Base-by-base conservation (phyloP, 495 filamentous ascomycete species). In the Bombardia bombarda region DNA sequence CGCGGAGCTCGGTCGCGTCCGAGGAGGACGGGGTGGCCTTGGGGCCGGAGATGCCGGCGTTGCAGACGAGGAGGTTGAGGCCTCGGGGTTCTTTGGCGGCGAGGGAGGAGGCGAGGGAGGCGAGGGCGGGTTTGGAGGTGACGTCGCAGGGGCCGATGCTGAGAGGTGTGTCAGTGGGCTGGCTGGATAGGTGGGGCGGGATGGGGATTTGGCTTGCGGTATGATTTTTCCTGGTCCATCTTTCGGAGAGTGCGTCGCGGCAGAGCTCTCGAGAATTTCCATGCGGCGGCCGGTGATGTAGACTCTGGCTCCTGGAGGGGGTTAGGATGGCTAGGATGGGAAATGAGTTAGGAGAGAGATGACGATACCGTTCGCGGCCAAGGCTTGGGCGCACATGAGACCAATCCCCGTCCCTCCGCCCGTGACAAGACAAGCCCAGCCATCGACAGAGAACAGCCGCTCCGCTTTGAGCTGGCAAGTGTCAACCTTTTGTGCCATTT, bases 231-330 rank as follows among this genome's bases (percentile, higher is more conserved):
- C 59, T 7, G 40, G 51, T 0, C 53, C 52, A 13, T 44, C 42
- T 3, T 47, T 32, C 0, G 61, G 62, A 5, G 60, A 61, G 37
- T 66, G 63, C 4, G 47, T 50, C 18, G 58, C 58, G 1, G 74
- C 66, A 8, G 72, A 67, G 31, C 66, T 64, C 38, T 77, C 63
- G 0, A 82, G 70, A 1, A 71, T 62, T 21, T 79, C 70, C 40
- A 66, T 61, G 4, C 79, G 68, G 7, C 82, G 65, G 18, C 80
- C 80, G 5, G 82, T 55, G 50, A 86, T 82, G 66, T 83, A 86
- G 31, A 86, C 76, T 14, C 60, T 55, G 24, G 82, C 81, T 9
- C 82, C 47, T 50, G n/a, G 6, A 22, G 5, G 10, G 3, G 7
- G 4, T 32, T n/a, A 21, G 16, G 7, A 26, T 37, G 9, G 25